Evolutionary conservation across 495 filamentous ascomycete species (phyloP), one percentile per base, ranked within the genome.

Genomic region (Pyrenopolyporus hunteri): DNA sequence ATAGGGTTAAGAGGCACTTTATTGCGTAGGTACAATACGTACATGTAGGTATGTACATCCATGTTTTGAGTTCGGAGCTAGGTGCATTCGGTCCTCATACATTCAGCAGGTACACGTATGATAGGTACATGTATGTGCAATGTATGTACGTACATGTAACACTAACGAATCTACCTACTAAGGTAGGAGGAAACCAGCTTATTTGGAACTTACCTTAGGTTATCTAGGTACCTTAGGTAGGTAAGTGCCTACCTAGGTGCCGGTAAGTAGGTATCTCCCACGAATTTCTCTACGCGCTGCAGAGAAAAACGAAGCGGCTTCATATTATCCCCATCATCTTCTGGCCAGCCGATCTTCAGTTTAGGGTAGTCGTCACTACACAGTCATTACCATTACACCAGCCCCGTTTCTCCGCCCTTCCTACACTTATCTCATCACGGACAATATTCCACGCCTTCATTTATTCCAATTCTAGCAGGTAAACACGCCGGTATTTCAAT

Each of bases 391-490:
- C n/a, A n/a, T n/a, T n/a, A n/a, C n/a, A n/a, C n/a, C n/a, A n/a
- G n/a, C n/a, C 42, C 42, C 11, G 22, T 28, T 28, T 16, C 11
- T 16, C 42, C 11, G 2, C 14, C 2, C 11, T n/a, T 7, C 25
- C n/a, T n/a, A n/a, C n/a, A n/a, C n/a, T n/a, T 43, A 45, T 37
- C 32, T 53, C 50, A 51, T 55, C 29, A 32, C 51, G 51, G 57
- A 57, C 51, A 17, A 20, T 22, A 13, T 46, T 60, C 63, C 63
- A 29, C 43, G 23, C 36, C 1, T 37, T 66, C 57, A 47, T 57
- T 53, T 57, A 31, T 60, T 60, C 63, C 63, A 53, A 45, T 66
- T 66, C 46, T 16, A 66, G 57, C 51, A 66, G 57, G 56, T 66
- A 40, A 60, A 25, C 46, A 52, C 33, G 57, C 23, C 32, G 60